Conservation (phyloP, 768 basidiomycete genomes). For the Tulasnella sp. region DNA sequence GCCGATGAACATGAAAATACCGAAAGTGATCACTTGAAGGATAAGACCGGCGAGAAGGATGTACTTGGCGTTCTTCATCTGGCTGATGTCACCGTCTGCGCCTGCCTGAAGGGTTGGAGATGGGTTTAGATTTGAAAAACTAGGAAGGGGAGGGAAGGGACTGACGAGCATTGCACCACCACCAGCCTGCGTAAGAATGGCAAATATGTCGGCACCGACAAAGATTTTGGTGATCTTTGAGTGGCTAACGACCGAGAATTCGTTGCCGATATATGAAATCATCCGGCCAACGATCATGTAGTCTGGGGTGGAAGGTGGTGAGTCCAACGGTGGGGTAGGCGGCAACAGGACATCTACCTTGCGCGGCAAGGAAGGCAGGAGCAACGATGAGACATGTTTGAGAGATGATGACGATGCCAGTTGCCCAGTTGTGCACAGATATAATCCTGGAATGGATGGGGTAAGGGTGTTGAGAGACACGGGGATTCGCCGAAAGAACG, state of each 20-base stretch:
- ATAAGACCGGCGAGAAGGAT: conserved; percentile 15
- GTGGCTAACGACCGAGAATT: conserved; percentile 9
- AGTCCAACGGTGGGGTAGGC: no score
- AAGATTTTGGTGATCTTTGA: conserved; percentile 17
- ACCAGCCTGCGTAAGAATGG: conserved; percentile 15
- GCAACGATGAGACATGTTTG: conserved; percentile 15
- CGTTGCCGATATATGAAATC: conserved; percentile 16
- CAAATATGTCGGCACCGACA: conserved; percentile 16
- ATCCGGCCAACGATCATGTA: conserved; percentile 19
- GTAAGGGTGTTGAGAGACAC: not conserved
- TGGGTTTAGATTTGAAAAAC: not conserved
- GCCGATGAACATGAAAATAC: conserved; percentile 5
- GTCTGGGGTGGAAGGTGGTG: not conserved
- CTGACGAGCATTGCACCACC: conserved; percentile 10
- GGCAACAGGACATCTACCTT: conserved; percentile 7
- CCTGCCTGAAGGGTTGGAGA: not conserved
- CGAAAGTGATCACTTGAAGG: conserved; percentile 15
- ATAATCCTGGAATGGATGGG: not conserved
- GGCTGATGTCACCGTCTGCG: not conserved
- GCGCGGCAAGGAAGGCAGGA: conserved; percentile 18
- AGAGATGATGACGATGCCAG: conserved; percentile 3
- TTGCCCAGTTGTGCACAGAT: conserved; percentile 8
- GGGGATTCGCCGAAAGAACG: not conserved
- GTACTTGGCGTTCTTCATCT: not conserved
- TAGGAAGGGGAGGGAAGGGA: not conserved